Conservation (phyloP, 352 stramenopile genomes). For the Phytophthora hybrid region DNA sequence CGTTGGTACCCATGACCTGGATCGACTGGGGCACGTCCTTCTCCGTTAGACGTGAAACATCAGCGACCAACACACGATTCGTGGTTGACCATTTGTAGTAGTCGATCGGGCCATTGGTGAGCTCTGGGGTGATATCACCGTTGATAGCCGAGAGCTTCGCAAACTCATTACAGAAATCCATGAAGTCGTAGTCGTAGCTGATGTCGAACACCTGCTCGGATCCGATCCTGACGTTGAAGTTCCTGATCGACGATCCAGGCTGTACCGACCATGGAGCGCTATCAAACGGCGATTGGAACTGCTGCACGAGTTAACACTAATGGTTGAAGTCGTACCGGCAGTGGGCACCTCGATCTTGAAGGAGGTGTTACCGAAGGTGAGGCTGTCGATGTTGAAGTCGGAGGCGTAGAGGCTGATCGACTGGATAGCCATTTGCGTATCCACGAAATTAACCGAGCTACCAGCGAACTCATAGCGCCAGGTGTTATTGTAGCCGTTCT, state of each 20-base stretch:
- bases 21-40: too few species aligned
- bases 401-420: not conserved
- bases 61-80: conserved; percentile 5
- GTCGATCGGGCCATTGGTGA: conserved; percentile 3
- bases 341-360: not conserved
- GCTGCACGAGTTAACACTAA: not conserved
- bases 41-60: too few species aligned
- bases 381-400: not conserved
- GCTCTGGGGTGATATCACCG: not conserved
- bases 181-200: conserved; percentile 5
- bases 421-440: conserved; percentile 4
- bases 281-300: conserved; percentile 12
- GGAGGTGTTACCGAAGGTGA: not conserved
- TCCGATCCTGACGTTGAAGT: conserved; percentile 3
- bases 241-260: not conserved
- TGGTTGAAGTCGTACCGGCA: not conserved
- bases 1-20: too few species aligned
- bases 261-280: conserved; percentile 3
- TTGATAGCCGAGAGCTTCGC: not conserved
- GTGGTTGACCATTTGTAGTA: not conserved
- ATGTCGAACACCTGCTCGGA: not conserved
- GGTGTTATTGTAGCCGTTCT: conserved; percentile 12
- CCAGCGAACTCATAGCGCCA: conserved; percentile 17
- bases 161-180: conserved; percentile 1
- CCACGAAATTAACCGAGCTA: conserved; percentile 2